Base-by-base conservation (phyloP, 2,329 filamentous ascomycete genomes). In the Aspergillus chevalieri region DNA sequence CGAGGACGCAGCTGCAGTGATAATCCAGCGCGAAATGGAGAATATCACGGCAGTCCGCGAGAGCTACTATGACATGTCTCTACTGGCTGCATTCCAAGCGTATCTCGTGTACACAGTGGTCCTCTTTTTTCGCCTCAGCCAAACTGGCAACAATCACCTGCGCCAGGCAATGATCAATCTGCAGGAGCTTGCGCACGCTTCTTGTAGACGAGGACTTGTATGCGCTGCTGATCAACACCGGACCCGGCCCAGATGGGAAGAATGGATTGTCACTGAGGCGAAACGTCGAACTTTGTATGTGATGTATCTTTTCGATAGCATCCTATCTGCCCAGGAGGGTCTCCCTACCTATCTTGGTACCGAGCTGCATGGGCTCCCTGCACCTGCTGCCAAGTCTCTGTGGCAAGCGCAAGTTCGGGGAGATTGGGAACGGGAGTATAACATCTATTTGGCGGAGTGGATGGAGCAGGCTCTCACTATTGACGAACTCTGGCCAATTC, bases 251-350 rank as follows among this genome's bases (percentile, higher is more conserved):
- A 59, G 53, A 9, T 80, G 78, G 78, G 76, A 78, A 47, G 62
- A 68, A 2, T 82, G 78, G 79, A 72, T 79, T 3, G 60, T 77
- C 0, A 70, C 75, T 0, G 77, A 79, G 49, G 70, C 78, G 0
- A 81, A 78, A 49, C 67, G 78, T 4, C 68, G 79, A 12, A 75
- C 76, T 0, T 48, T 82, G 0, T 80, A 70, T 50, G 68, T 70
- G 1, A 77, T 79, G 72, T 81, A 79, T 47, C 63, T 81, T 8
- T 74, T 81, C 39, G 78, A 81, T 52, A 78, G 73, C 47, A 59
- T 78, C 0, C 66, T 80, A 1, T 70, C 70, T 0, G 57, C 69
- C 0, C 66, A 72, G n/a, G 71, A 79, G 14, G 69, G 68, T 0
- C 54, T 76, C 1, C 71, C 75, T 0, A 75, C 70, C 0, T 79